Base-by-base conservation (phyloP, 2,329 filamentous ascomycete species). In the Fusarium haematococcum region DNA sequence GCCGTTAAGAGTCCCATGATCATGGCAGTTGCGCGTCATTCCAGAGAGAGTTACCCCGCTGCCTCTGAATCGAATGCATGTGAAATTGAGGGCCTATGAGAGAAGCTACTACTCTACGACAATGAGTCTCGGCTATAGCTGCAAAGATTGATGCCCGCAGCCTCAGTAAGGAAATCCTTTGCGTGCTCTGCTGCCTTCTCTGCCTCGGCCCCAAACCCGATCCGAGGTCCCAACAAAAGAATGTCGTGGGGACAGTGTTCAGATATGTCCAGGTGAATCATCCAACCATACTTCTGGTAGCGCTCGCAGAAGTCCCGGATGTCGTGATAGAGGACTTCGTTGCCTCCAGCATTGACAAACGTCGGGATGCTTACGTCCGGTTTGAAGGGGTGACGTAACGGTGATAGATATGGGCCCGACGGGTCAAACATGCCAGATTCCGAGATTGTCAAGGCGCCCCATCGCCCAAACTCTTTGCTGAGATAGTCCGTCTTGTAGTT, bases 401-500 rank as follows among this genome's bases (percentile, higher is more conserved):
- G 75, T 1, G 75, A 77, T 5, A 77, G 27, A 25, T 77, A 77
- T 16, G 75, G 65, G 0, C 65, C 41, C 6, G 61, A 62, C 2
- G 73, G 67, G 20, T 77, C 70, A 23, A 67, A 41, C 20, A 18
- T 33, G 2, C 75, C 75, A 25, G 63, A 70, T 8, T 61, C 66
- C 3, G 75, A 77, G 30, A 77, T 58, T 7, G 67, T 67, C 2
- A 32, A 41, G n/a, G 75, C 75, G 4, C 75, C 75, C 75, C 75
- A 77, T 11, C 65, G 67, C 2, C 65, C 65, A 39, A 77, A 77
- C 2, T 75, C 41, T 32, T 30, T 71, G 39, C 71, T 77, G 1
- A 77, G 65, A 37, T 77, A 77, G 14, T 77, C 75, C 2, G 75
- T 74, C 23, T 69, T 77, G 65, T 72, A 74, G 33, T 77, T 68